Evolutionary conservation across 352 stramenopile species (phyloP), one percentile per base, ranked within the genome.

Genomic region (Globisporangium recalcitrans): DNA sequence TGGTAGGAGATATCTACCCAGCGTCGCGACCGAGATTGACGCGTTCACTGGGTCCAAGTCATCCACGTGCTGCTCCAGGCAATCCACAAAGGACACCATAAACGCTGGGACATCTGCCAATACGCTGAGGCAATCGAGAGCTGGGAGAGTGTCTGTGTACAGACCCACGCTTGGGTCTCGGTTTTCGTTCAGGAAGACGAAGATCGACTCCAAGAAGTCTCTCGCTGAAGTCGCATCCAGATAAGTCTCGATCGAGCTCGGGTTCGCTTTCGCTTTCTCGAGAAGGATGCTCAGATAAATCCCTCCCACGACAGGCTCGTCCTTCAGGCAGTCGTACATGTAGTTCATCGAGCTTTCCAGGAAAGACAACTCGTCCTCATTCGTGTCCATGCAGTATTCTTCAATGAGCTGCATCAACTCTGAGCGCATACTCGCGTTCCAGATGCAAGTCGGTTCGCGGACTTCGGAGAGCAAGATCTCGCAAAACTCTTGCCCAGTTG

Each of bases 141-240:
- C 82, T 10, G 84, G 82, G 10, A 90, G 64, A 10, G 84, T 93
- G 62, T 93, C 84, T 1, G 71, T 86, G 65, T 93, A 93, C 58
- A 93, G 82, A 7, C 78, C 78, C 1, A 90, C 63, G 1, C 80
- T 80, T 3, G 82, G 84, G 42, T 93, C 78, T 38, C 77, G 75
- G 40, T 91, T 93, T 54, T 90, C 80, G 52, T 91, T 87, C 44
- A 93, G 58, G 60, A 93, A 93, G 46, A 80, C 64, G 52, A 93
- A 90, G 5, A 93, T 63, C 2, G 74, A 67, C 55, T 84, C 74
- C 3, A 93, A 53, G 44, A 93, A 90, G 22, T 80, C 75, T 34
- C 77, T 60, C 4, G 78, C 74, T 7, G 76, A 83, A 14, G 65
- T 73, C 1, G 81, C 75, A 32, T 87, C 86, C 29, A 91, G 42